Base-by-base conservation (phyloP, 305 asterid species). In the Fraxinus platypoda region DNA sequence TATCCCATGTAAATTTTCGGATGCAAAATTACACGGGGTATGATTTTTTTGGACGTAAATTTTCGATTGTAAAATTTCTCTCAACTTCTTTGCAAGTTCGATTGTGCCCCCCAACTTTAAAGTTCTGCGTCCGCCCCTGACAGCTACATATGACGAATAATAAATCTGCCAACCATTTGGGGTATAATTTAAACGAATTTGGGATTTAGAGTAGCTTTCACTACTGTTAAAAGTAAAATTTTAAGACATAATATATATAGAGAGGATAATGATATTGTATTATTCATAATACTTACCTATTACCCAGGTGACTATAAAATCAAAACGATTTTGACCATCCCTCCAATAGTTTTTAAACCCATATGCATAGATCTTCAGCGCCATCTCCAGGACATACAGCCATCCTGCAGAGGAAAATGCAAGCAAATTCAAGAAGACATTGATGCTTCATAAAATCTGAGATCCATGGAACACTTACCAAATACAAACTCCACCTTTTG, bases 281-380 rank as follows among this genome's bases (percentile, higher is more conserved):
- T 75, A 38, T 54, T 19, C 62, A 71, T 46, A 59, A 71, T 83
- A 87, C 93, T 86, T 84, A 94, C 99, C 98, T 84, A 95, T 95
- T 80, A 95, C 98, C 97, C 93, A 94, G 73, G 98, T 95, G 91
- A 95, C 54, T 82, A 95, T 68, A 82, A 94, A 95, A 89, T 95
- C 99, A 46, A 95, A 94, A 79, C 94, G 97, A 89, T 95, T 95
- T 86, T 92, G 97, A 28, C 97, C 98, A 84, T 94, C 98, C 88
- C 95, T 92, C 99, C 98, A 95, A 78, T 95, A 95, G 86, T 95
- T 95, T 86, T 86, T 90, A 74, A 94, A 94, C 80, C 98, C 99
- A 74, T 77, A 90, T 38, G 98, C 80, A 84, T 94, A 95, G 76
- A 95, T 90, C 90, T 95, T 95, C 76, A 95, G 78, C 78, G 91